Evolutionary conservation across 2,329 filamentous ascomycete genomes (phyloP).

Genomic region (Talaromyces albobiverticillius): DNA sequence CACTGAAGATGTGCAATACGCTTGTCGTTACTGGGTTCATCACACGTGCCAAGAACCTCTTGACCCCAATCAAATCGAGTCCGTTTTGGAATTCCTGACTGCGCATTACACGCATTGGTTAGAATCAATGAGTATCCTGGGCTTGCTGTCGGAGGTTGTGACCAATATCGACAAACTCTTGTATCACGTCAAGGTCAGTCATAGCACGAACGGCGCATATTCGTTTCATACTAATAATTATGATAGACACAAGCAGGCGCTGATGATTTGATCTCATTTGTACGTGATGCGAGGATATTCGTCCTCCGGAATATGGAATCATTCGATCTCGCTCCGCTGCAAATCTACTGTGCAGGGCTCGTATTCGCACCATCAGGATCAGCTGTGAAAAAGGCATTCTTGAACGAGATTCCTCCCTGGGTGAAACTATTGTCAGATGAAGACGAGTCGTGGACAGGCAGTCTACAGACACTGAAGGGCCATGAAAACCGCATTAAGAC

Average conservation of each 20-base stretch:
- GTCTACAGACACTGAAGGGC: not conserved
- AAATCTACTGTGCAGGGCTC: not conserved
- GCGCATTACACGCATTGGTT: slow-evolving; percentile 1
- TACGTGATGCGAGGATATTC: slow-evolving; percentile 1
- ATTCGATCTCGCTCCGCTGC: not conserved
- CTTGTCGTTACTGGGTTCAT: slow-evolving; percentile 5
- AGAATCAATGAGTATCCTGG: not conserved
- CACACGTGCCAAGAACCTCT: not conserved
- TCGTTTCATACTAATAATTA: not conserved
- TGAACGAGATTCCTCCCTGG: not conserved
- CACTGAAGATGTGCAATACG: slow-evolving; percentile 1
- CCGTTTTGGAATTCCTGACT: not conserved
- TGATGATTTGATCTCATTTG: not conserved
- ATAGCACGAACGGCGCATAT: not conserved
- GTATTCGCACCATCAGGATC: not conserved
- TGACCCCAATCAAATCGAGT: not conserved
- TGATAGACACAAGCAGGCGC: not conserved
- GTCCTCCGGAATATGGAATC: not conserved
- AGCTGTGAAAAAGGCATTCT: not conserved
- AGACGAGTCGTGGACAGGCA: not conserved
- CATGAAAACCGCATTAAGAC: not conserved
- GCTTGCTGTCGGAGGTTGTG: not conserved
- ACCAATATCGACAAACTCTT: not conserved
- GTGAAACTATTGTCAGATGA: not conserved
- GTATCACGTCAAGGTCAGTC: not conserved